These are phyloP conservation scores for Halteria grandinella DNA, from an alignment of 73 alveolate species.

Conservation along the genomic window DNA sequence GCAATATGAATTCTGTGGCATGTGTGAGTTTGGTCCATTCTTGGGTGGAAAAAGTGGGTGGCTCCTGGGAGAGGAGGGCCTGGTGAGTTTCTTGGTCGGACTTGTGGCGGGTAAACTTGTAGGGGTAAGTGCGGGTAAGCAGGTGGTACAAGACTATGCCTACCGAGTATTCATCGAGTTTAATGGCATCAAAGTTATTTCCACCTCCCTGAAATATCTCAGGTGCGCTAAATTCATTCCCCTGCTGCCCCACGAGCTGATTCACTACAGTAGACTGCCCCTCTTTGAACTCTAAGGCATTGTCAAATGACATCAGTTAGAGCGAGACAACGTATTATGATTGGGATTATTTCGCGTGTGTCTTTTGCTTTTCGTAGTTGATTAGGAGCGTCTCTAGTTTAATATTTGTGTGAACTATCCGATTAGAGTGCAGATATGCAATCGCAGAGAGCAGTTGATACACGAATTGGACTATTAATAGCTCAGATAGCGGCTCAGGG, in stretches of 20 bases:
- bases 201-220: slow-evolving; percentile 18
- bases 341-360: too few relatives aligned
- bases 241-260: slow-evolving; percentile 8
- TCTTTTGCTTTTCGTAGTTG: slow-evolving; percentile 10
- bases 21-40: slow-evolving; percentile 17
- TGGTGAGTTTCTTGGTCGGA: slow-evolving; percentile 37
- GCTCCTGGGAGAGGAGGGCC: too few relatives aligned
- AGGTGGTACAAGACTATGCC: slow-evolving; percentile 41
- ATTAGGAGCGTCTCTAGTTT: slow-evolving; percentile 18
- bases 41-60: too few relatives aligned
- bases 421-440: slow-evolving; percentile 2
- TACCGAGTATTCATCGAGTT: slow-evolving; percentile 41
- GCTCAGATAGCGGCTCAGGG: neutral
- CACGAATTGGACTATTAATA: neutral
- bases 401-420: slow-evolving; percentile 24
- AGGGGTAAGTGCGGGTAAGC: slow-evolving; percentile 1
- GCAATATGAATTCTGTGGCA: neutral
- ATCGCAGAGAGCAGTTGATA: slow-evolving; percentile 25
- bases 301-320: slow-evolving; percentile 41
- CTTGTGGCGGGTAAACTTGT: neutral
- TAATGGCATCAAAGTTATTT: slow-evolving; percentile 4
- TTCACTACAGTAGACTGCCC: too few relatives aligned
- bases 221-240: slow-evolving; percentile 42
- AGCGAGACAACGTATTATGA: slow-evolving; percentile 1
- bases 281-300: slow-evolving; percentile 13